Conservation (phyloP, 2,329 filamentous ascomycete species). For the Cladosporium sp. region DNA sequence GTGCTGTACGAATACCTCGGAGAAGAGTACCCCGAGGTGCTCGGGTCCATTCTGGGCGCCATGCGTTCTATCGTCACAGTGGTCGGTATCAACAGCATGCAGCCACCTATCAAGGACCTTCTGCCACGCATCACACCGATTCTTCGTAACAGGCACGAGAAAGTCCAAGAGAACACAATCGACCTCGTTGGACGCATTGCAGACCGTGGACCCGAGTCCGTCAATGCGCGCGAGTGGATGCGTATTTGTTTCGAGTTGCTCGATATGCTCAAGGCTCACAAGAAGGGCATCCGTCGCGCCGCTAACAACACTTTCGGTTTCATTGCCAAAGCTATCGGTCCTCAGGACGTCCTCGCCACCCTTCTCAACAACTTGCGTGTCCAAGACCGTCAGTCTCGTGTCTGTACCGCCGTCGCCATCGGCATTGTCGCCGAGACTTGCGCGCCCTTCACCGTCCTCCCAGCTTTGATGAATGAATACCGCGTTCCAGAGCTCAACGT, state of each 20-base stretch:
- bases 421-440: slow-evolving; percentile 98
- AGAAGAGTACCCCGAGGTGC: slow-evolving; percentile 96
- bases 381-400: slow-evolving; percentile 94
- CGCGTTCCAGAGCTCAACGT: slow-evolving; percentile 97
- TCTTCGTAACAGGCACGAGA: slow-evolving; percentile 94
- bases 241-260: slow-evolving; percentile 98
- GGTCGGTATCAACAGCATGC: slow-evolving; percentile 96
- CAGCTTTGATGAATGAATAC: slow-evolving; percentile 98
- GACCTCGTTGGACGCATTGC: slow-evolving; percentile 97
- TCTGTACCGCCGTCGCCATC: slow-evolving; percentile 97
- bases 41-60: slow-evolving; percentile 92
- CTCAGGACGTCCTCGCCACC: slow-evolving; percentile 93
- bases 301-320: slow-evolving; percentile 99
- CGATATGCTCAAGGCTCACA: slow-evolving; percentile 99
- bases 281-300: slow-evolving; percentile 96
- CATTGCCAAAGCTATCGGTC: slow-evolving; percentile 98
- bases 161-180: slow-evolving; percentile 98
- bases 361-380: slow-evolving; percentile 94
- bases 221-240: slow-evolving; percentile 99
- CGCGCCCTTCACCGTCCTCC: slow-evolving; percentile 96
- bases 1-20: slow-evolving; percentile 97
- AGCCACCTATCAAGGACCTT: slow-evolving; percentile 93
- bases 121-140: slow-evolving; percentile 96
- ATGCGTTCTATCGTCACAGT: slow-evolving; percentile 95
- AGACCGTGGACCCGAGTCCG: slow-evolving; percentile 90